A percentile compares a stretch with the other conserved stretches of the same genome.
phyloP scores from a whole-genome alignment of 768 basidiomycete species.

The Amanita muscaria region DNA sequence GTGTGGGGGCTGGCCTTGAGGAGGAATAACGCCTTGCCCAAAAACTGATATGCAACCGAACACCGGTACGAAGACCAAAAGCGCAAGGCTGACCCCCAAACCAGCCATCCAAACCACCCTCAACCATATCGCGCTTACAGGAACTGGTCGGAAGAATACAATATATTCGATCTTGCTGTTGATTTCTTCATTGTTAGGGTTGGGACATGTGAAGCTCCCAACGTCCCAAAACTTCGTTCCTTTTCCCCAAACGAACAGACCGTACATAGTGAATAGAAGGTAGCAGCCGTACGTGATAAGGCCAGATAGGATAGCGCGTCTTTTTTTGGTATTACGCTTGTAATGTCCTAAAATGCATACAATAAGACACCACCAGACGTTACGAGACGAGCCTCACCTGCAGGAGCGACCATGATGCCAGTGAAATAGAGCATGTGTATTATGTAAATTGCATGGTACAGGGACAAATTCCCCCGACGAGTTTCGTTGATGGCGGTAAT shows the following conservation, averaged over 20 bases:
- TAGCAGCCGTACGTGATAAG: slow-evolving; percentile 1
- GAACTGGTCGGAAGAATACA: slow-evolving; percentile 5
- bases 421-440: slow-evolving; percentile 7
- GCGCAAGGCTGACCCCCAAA: background rate
- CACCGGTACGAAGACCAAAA: background rate
- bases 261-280: slow-evolving; percentile 7
- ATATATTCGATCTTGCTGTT: slow-evolving; percentile 9
- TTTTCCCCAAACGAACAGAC: slow-evolving; percentile 8
- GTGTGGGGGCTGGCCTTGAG: no score
- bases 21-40: no score
- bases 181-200: no score
- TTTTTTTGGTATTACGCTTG: background rate
- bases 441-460: slow-evolving; percentile 10
- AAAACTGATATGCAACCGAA: no score
- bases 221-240: slow-evolving; percentile 5
- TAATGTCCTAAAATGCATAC: background rate
- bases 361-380: background rate
- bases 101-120: slow-evolving; percentile 9
- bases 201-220: background rate
- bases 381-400: slow-evolving; percentile 1
- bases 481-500: slow-evolving; percentile 10
- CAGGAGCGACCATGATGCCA: slow-evolving; percentile 5
- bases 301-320: background rate
- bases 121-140: slow-evolving; percentile 7
- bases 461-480: slow-evolving; percentile 5